Evolutionary conservation across 2,329 filamentous ascomycete species (phyloP), one percentile per base, ranked within the genome.

Genomic region (Scytalidium sp.): DNA sequence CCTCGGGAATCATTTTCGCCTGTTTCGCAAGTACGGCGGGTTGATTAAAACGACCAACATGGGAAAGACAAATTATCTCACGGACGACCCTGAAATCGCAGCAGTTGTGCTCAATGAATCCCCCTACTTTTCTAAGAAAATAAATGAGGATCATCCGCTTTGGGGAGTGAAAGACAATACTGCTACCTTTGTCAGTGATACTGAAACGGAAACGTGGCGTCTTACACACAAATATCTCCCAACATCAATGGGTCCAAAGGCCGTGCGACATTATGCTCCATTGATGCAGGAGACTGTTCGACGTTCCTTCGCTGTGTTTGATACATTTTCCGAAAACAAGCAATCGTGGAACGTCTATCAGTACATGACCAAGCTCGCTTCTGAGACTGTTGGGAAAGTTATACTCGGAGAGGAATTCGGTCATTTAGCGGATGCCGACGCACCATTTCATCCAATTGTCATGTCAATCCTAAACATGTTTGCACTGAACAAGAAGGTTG

Each of bases 281-380:
- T 43, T 47, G 22, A 59, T 60, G 55, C 53, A 58, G 40, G 40
- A 58, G 15, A 52, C 46, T 4, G 55, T 41, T 8, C 36, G 48
- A 15, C 40, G 56, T 22, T 36, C 53, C 8, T 60, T 60, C 45
- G 49, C 50, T 19, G 52, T 61, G 0, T 58, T 61, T n/a, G 58
- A 61, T 20, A 49, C 56, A 17, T 27, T 59, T 2, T 56, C 58
- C 19, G 41, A 46, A 10, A n/a, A n/a, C n/a, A n/a, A n/a, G 61
- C 56, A 69, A 63, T 10, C 61, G 73, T 1, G 71, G 73, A 77
- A 78, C 51, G 72, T 72, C 1, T 78, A 76, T 46, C 68, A 72
- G 41, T 75, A 74, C 50, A 77, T 76, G 73, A 50, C 76, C 19
- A 76, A 77, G 55, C 64, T 76, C 1, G 71, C 64, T 0, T 72